Conservation (phyloP, 164 flowering plant genomes). For the Litsea cubeba region DNA sequence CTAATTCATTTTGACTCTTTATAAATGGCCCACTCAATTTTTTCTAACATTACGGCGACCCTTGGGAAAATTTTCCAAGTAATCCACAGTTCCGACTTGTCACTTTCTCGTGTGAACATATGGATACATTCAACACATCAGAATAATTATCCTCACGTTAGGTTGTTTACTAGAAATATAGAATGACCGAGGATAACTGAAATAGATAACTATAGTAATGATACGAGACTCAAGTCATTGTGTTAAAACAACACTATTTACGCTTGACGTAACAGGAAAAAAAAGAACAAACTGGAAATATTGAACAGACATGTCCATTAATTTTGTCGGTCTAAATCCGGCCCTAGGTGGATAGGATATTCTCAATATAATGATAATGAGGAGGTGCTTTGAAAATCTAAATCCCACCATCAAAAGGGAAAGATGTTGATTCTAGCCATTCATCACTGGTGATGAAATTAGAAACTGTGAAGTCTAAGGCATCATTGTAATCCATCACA, state of each 20-base stretch:
- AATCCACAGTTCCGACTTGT: too few species aligned
- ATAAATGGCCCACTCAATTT: too few species aligned
- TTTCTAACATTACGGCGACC: too few species aligned
- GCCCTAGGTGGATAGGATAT: background rate
- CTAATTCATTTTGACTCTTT: too few species aligned
- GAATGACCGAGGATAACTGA: background rate
- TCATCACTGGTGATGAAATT: constrained; percentile 55
- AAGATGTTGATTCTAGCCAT: constrained; percentile 70
- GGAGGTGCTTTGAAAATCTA: background rate
- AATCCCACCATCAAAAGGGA: constrained; percentile 39
- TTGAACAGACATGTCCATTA: background rate
- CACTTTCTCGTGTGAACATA: too few species aligned
- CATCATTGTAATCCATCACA: constrained; percentile 57
- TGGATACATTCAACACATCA: too few species aligned
- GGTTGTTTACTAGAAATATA: background rate
- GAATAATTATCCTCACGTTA: too few species aligned
- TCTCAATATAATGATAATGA: background rate
- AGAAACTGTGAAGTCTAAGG: constrained; percentile 55
- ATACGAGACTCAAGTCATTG: background rate
- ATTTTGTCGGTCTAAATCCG: too few species aligned
- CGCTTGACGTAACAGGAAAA: background rate
- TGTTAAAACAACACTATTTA: too few species aligned
- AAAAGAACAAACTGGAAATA: background rate
- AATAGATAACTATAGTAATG: background rate
- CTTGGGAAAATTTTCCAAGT: too few species aligned